Conservation (phyloP, 345 rosid genomes). For the Acer negundo region DNA sequence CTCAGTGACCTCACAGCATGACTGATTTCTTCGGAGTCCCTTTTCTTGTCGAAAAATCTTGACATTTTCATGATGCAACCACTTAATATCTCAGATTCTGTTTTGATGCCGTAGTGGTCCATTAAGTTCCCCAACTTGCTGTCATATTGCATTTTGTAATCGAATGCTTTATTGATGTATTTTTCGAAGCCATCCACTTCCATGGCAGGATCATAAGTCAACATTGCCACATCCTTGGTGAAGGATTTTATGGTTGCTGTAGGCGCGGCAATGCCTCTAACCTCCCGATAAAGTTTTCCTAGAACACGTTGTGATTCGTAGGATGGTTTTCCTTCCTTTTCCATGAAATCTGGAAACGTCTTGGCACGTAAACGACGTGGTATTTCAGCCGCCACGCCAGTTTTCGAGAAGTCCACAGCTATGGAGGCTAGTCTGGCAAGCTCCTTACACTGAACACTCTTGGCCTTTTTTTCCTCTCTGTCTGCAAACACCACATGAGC, state of each 20-base stretch:
- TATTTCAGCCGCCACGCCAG: conserved; percentile 46
- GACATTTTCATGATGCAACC: conserved; percentile 43
- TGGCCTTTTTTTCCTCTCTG: conserved; percentile 27
- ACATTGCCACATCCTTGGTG: conserved; percentile 36
- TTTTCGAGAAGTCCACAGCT: conserved; percentile 49
- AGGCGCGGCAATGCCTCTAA: conserved; percentile 32
- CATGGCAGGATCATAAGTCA: conserved; percentile 44
- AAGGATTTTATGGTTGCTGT: conserved; percentile 29
- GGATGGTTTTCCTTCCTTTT: conserved; percentile 36
- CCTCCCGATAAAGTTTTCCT: conserved; percentile 49
- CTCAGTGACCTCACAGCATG: conserved; percentile 35
- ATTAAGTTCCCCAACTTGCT: conserved; percentile 39
- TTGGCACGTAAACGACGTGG: conserved; percentile 29
- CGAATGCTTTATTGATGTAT: conserved; percentile 34
- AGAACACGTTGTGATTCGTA: conserved; percentile 39
- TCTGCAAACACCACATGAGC: conserved; percentile 47
- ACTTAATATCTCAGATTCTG: conserved; percentile 49
- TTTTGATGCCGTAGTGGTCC: conserved; percentile 49
- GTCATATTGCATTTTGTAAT: conserved; percentile 40
- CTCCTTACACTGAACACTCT: conserved; percentile 32
- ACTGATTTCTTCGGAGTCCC: conserved; percentile 40
- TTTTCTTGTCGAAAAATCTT: conserved; percentile 36
- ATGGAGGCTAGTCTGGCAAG: conserved; percentile 40
- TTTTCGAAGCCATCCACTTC: conserved; percentile 42
- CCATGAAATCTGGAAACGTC: conserved; percentile 51